Evolutionary conservation across 768 basidiomycete genomes (phyloP).

Genomic region (Naganishia onofrii): DNA sequence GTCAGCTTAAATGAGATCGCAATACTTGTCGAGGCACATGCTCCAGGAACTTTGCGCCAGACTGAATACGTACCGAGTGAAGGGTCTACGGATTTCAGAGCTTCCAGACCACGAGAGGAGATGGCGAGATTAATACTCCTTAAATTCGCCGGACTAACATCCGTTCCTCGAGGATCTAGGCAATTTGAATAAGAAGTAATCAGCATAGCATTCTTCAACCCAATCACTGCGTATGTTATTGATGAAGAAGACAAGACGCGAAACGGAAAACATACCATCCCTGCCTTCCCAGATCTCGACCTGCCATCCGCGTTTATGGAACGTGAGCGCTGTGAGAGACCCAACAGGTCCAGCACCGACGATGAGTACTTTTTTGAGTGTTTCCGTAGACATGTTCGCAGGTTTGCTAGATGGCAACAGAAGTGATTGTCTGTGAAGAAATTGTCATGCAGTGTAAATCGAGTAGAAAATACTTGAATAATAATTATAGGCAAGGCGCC

Average conservation of each 20-base stretch:
- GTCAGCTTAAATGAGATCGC: no score
- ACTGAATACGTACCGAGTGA: constrained; percentile 31
- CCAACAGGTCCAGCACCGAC: constrained; percentile 91
- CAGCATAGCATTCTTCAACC: no score
- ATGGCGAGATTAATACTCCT: constrained; percentile 96
- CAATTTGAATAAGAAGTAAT: neutral
- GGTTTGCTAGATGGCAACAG: neutral
- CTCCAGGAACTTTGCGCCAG: no score
- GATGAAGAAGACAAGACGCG: no score
- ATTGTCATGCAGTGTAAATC: no score
- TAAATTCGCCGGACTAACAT: constrained; percentile 40
- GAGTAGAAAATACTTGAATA: no score
- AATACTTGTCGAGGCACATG: no score
- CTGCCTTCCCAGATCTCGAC: constrained; percentile 51
- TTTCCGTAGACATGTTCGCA: neutral
- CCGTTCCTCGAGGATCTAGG: constrained; percentile 45
- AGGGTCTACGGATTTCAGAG: constrained; percentile 73
- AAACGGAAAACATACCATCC: constrained; percentile 38
- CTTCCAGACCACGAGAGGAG: constrained; percentile 86
- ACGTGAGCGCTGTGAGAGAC: constrained; percentile 78
- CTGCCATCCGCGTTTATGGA: constrained; percentile 78
- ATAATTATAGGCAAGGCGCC: no score
- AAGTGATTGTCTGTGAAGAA: no score
- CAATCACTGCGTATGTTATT: neutral
- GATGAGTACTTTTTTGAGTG: constrained; percentile 46